Percentiles rank a stretch among this genome's conserved stretches.
Evolutionary conservation across 1,284 basidiomycete genomes (phyloP).

Genomic region (Earliella scabrosa): DNA sequence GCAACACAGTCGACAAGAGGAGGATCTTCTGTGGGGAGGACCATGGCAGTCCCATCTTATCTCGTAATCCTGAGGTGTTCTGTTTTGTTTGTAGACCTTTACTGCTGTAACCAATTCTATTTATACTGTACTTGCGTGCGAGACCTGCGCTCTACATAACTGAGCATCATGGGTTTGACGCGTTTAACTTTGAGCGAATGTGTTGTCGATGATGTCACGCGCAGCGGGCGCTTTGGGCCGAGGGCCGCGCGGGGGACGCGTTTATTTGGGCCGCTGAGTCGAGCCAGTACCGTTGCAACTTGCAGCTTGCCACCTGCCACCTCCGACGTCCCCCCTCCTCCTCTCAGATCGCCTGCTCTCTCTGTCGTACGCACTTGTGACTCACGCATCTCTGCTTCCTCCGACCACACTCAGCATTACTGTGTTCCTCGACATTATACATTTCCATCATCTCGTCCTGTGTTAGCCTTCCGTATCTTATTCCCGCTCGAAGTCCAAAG

Average conservation of each 20-base stretch:
- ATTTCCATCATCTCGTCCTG: not conserved
- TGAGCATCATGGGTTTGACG: no score
- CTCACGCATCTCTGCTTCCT: not conserved
- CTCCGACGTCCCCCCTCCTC: not conserved
- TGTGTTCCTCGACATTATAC: not conserved
- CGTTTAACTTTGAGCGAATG: no score
- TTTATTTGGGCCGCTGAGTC: conserved; percentile 8
- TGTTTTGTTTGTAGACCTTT: no score
- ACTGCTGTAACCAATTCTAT: no score
- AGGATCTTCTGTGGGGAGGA: not conserved
- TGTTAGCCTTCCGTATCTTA: not conserved
- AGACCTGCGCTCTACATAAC: conserved; percentile 27
- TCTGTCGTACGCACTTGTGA: not conserved
- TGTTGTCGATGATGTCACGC: conserved; percentile 17
- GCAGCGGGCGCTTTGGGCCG: conserved; percentile 3
- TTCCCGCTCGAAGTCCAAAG: not conserved
- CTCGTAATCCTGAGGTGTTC: not conserved
- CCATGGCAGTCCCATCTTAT: not conserved
- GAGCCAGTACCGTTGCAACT: conserved; percentile 1
- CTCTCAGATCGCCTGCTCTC: not conserved
- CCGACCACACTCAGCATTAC: not conserved
- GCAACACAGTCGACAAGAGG: not conserved
- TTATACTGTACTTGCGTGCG: conserved; percentile 11
- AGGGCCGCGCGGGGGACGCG: conserved; percentile 8
- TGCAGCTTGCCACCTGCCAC: not conserved